phyloP scores from a whole-genome alignment of 768 basidiomycete species.

The Serendipita indica region DNA sequence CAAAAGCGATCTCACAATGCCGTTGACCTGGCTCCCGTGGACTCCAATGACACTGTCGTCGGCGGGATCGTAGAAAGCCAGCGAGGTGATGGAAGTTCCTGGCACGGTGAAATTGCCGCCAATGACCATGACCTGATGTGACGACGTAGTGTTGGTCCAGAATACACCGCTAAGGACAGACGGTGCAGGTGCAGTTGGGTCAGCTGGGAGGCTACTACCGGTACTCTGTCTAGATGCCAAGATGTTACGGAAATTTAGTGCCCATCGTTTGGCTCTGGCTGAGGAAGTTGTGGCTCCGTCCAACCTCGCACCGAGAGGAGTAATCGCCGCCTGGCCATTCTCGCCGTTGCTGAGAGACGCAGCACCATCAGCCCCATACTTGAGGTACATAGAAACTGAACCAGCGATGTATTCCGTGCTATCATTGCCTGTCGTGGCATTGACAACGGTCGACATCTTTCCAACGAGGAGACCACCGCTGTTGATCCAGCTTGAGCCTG shows the following conservation, averaged over 20 bases:
- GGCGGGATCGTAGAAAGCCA: constrained; percentile 57
- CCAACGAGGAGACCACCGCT: constrained; percentile 62
- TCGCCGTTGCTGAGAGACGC: constrained; percentile 59
- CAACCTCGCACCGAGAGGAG: constrained; percentile 46
- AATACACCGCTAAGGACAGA: constrained; percentile 76
- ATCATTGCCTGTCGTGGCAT: constrained; percentile 36
- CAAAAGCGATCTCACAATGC: constrained; percentile 60
- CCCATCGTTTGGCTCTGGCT: constrained; percentile 26
- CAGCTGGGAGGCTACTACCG: constrained; percentile 37
- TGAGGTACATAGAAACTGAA: constrained; percentile 37
- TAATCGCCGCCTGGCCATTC: constrained; percentile 39
- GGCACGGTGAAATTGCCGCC: constrained; percentile 80
- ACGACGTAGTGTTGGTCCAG: constrained; percentile 68
- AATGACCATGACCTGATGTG: constrained; percentile 46
- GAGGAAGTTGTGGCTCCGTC: constrained; percentile 24
- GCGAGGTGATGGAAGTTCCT: constrained; percentile 26
- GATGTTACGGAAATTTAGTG: constrained; percentile 26
- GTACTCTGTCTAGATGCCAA: constrained; percentile 34
- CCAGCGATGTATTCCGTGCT: constrained; percentile 54
- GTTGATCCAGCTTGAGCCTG: constrained; percentile 48
- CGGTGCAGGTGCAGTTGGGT: constrained; percentile 48
- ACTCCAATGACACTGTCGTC: constrained; percentile 38
- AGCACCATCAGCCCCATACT: constrained; percentile 65
- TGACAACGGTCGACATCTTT: constrained; percentile 51
- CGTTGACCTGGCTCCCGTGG: constrained; percentile 47